These are phyloP conservation scores for Priceomyces medius DNA, from an alignment of 805 yeast species.

Conservation along the genomic window DNA sequence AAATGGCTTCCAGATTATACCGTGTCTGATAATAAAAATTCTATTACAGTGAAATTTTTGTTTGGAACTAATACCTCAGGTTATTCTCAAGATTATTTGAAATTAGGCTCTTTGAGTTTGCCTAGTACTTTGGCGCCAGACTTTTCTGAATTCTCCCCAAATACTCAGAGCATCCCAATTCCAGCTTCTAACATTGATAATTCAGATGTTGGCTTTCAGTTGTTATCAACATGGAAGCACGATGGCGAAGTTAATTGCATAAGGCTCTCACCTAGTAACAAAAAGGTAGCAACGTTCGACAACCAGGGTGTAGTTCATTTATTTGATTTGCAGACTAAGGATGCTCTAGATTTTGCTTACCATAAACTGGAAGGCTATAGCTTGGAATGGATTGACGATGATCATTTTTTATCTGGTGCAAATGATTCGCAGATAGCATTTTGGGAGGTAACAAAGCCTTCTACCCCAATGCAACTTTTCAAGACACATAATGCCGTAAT, in stretches of 20 bases:
- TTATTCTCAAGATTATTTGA: slow-evolving; percentile 42
- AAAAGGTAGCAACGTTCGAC: slow-evolving; percentile 54
- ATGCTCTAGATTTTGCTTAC: slow-evolving; percentile 38
- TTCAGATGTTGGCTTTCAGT: slow-evolving; percentile 40
- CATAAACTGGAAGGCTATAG: slow-evolving; percentile 71
- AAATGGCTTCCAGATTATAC: slow-evolving; percentile 60
- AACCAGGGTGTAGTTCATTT: slow-evolving; percentile 50
- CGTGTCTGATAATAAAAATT: slow-evolving; percentile 27
- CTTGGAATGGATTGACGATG: slow-evolving; percentile 61
- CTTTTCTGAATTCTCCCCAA: slow-evolving; percentile 24
- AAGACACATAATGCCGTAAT: slow-evolving; percentile 56
- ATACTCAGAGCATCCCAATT: slow-evolving; percentile 20
- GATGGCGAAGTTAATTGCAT: slow-evolving; percentile 67
- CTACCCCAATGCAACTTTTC: slow-evolving; percentile 49
- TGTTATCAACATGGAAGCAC: slow-evolving; percentile 54
- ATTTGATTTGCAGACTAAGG: slow-evolving; percentile 29
- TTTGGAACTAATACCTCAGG: slow-evolving; percentile 50
- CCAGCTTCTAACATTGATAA: slow-evolving; percentile 21
- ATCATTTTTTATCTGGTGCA: slow-evolving; percentile 57
- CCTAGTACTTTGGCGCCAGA: slow-evolving; percentile 52
- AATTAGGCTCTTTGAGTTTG: slow-evolving; percentile 42
- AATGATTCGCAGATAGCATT: slow-evolving; percentile 66
- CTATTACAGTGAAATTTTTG: slow-evolving; percentile 38
- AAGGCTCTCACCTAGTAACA: slow-evolving; percentile 50
- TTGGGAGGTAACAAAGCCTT: slow-evolving; percentile 57